phyloP scores from a whole-genome alignment of 495 filamentous ascomycete species.

The Chaetomidium leptoderma region DNA sequence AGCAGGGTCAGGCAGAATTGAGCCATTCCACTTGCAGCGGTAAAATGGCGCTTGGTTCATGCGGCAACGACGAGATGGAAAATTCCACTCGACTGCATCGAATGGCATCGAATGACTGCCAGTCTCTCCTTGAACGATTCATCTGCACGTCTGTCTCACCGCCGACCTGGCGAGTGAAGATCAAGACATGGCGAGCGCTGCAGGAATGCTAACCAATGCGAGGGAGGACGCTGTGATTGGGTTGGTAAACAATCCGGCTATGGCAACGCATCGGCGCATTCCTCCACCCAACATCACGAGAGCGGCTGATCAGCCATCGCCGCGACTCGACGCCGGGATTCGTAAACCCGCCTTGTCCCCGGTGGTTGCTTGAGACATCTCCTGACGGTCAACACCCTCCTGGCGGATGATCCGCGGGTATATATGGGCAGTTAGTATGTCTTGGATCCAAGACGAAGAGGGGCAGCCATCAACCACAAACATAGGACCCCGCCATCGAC shows the following conservation, averaged over 20 bases:
- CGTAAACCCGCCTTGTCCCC: too few relatives aligned
- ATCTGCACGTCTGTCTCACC: constrained; percentile 21
- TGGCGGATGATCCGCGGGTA: background rate
- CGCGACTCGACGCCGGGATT: background rate
- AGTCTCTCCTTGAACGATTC: too few relatives aligned
- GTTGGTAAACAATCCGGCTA: constrained; percentile 7
- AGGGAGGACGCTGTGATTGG: constrained; percentile 6
- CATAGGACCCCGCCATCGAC: constrained; percentile 8
- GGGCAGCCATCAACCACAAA: constrained; percentile 11
- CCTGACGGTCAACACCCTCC: background rate
- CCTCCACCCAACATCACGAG: constrained; percentile 3
- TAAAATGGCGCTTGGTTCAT: constrained; percentile 31
- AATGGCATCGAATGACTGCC: too few relatives aligned
- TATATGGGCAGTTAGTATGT: constrained; percentile 2
- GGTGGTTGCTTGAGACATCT: too few relatives aligned
- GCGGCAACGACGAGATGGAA: constrained; percentile 18
- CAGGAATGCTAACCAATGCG: constrained; percentile 14
- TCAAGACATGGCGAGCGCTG: background rate
- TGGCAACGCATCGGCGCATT: constrained; percentile 10
- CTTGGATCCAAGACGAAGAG: constrained; percentile 5
- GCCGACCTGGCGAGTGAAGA: constrained; percentile 13
- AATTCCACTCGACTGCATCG: background rate
- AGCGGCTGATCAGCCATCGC: background rate
- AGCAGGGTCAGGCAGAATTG: background rate
- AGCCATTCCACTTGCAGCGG: constrained; percentile 27